Percentiles rank a stretch among this genome's conserved stretches.
These are phyloP conservation scores for Periconia sp. DNA, from an alignment of 2,329 filamentous ascomycete genomes.

Conservation along the genomic window DNA sequence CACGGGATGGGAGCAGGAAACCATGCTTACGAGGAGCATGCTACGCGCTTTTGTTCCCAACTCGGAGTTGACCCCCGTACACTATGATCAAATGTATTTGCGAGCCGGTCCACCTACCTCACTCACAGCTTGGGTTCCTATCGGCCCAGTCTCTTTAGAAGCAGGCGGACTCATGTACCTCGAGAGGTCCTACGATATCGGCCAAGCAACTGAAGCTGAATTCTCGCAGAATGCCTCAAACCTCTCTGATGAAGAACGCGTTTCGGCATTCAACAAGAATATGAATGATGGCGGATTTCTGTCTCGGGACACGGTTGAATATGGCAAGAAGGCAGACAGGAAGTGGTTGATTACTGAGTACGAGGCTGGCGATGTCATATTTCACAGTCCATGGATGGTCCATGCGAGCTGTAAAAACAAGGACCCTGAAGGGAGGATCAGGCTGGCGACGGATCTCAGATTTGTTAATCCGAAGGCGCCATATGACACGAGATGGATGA, in stretches of 20 bases:
- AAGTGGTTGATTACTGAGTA: constrained; percentile 6
- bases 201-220: constrained; percentile 7
- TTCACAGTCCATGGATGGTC: constrained; percentile 9
- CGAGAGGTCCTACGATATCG: constrained; percentile 4
- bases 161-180: constrained; percentile 13
- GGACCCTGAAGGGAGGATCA: constrained; percentile 4
- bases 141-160: constrained; percentile 6
- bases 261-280: constrained; percentile 13
- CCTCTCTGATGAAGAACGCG: constrained; percentile 10
- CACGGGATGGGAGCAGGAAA: constrained; percentile 6
- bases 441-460: constrained; percentile 1
- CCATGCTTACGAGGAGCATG: constrained; percentile 10
- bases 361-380: constrained; percentile 11
- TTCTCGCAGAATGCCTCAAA: constrained; percentile 12
- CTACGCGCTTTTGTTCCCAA: constrained; percentile 8
- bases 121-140: constrained; percentile 12
- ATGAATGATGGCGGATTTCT: constrained; percentile 13
- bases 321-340: constrained; percentile 26
- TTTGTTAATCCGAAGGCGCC: constrained; percentile 2
- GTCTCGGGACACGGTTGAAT: constrained; percentile 7
- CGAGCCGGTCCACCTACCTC: constrained; percentile 8
- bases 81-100: constrained; percentile 15
- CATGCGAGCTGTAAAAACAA: constrained; percentile 9
- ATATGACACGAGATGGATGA: constrained; percentile 3
- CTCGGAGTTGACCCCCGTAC: constrained; percentile 11